Conservation (phyloP, 768 basidiomycete genomes). For the Leccinum boreale region DNA sequence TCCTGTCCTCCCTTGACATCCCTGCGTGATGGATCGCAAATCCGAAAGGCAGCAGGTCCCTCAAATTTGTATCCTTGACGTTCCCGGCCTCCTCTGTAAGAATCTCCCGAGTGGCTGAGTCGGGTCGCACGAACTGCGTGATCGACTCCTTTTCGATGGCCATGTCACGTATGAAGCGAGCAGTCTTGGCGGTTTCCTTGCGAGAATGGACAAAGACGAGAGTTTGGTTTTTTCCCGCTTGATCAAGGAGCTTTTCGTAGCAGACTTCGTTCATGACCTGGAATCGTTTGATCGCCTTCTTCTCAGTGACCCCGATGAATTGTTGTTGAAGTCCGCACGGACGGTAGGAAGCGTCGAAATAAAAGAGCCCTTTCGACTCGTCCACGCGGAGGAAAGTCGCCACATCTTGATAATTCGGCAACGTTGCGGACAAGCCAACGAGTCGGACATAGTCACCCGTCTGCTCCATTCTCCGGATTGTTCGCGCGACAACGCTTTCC, state of each 20-base stretch:
- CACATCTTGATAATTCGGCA: slow-evolving; percentile 99
- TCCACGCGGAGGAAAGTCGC: slow-evolving; percentile 97
- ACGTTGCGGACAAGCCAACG: slow-evolving; percentile 91
- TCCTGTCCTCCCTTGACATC: slow-evolving; percentile 89
- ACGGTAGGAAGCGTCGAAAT: slow-evolving; percentile 92
- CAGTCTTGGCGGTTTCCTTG: slow-evolving; percentile 98
- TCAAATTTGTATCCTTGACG: slow-evolving; percentile 77
- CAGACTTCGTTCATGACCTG: slow-evolving; percentile 99
- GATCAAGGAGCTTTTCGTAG: slow-evolving; percentile 97
- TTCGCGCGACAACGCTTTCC: slow-evolving; percentile 85
- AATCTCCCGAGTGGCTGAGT: slow-evolving; percentile 88
- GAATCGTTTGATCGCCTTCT: slow-evolving; percentile 98
- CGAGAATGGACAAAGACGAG: slow-evolving; percentile 98
- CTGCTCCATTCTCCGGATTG: slow-evolving; percentile 92
- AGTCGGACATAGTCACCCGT: slow-evolving; percentile 90
- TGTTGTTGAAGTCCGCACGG: slow-evolving; percentile 96
- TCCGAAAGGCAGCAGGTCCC: slow-evolving; percentile 91
- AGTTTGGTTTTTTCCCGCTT: slow-evolving; percentile 85
- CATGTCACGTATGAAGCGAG: slow-evolving; percentile 89
- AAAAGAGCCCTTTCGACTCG: slow-evolving; percentile 87
- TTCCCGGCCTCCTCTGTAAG: slow-evolving; percentile 79
- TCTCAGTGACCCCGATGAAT: slow-evolving; percentile 97
- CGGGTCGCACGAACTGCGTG: slow-evolving; percentile 92
- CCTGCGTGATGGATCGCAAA: slow-evolving; percentile 98
- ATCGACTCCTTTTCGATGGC: slow-evolving; percentile 97